These are phyloP conservation scores for Sphenostylis stenocarpa DNA, from an alignment of 306 rosid genomes.

Conservation along the genomic window DNA sequence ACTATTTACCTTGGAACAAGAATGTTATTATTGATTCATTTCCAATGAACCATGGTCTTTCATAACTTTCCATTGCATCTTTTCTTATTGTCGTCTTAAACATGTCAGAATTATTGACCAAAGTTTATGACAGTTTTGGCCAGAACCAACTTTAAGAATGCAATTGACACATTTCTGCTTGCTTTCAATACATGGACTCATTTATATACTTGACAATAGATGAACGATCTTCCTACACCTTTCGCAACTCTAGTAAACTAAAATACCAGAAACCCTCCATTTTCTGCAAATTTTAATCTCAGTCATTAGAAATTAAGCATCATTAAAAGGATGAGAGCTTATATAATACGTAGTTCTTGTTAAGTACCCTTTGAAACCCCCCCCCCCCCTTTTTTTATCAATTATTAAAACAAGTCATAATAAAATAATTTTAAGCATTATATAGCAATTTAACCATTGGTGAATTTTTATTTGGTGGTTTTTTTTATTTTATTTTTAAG, in stretches of 20 bases:
- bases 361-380: neutral
- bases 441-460: too few species aligned
- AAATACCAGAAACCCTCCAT: neutral
- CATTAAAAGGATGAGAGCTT: neutral
- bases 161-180: neutral
- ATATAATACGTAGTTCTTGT: neutral
- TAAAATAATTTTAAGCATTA: too few species aligned
- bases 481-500: too few species aligned
- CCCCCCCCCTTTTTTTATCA: too few species aligned
- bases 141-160: neutral
- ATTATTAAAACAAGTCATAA: too few species aligned
- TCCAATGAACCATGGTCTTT: conserved; percentile 5
- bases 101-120: neutral
- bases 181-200: neutral
- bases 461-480: too few species aligned
- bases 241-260: neutral
- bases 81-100: neutral
- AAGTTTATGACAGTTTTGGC: neutral
- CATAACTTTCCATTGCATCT: neutral
- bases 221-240: neutral
- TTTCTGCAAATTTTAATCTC: neutral
- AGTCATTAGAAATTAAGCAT: neutral
- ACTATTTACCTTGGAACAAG: neutral
- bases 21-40: neutral
- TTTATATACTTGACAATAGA: neutral